phyloP scores from a whole-genome alignment of 2,329 filamentous ascomycete genomes.

The Aureobasidium namibiae region DNA sequence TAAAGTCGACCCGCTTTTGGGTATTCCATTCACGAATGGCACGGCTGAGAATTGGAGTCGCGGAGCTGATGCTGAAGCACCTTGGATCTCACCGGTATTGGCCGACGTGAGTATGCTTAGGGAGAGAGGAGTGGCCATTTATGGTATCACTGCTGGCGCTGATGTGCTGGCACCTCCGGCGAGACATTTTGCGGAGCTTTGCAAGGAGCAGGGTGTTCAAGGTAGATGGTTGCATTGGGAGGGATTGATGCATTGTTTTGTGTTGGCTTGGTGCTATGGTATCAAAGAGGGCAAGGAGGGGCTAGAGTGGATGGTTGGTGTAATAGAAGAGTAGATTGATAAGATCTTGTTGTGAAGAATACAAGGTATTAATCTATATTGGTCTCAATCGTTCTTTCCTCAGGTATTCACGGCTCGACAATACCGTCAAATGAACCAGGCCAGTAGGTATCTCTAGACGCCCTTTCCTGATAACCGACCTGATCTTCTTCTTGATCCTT shows the following conservation, averaged over 20 bases:
- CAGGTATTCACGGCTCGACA: not conserved
- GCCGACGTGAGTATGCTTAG: constrained; percentile 34
- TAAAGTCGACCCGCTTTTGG: constrained; percentile 40
- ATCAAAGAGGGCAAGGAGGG: constrained; percentile 40
- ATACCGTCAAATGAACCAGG: not conserved
- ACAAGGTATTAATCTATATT: no score
- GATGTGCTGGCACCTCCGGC: constrained; percentile 49
- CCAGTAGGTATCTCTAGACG: not conserved
- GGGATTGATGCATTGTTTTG: constrained; percentile 54
- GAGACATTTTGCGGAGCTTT: constrained; percentile 40
- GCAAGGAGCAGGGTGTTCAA: constrained; percentile 33
- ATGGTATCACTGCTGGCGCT: constrained; percentile 44
- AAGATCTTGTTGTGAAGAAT: no score
- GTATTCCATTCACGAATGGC: constrained; percentile 31
- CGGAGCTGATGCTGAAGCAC: constrained; percentile 35
- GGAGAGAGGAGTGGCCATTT: constrained; percentile 37
- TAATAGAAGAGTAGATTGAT: constrained; percentile 17
- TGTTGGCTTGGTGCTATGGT: constrained; percentile 41
- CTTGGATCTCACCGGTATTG: constrained; percentile 40
- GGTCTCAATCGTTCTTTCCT: no score
- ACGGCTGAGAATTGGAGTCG: constrained; percentile 37
- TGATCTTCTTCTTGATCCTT: not conserved
- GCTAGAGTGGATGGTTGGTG: constrained; percentile 38
- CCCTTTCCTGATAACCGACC: not conserved
- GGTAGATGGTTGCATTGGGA: constrained; percentile 54